Evolutionary conservation across 108 stramenopile species (phyloP).

Genomic region (Skeletonema costatum): DNA sequence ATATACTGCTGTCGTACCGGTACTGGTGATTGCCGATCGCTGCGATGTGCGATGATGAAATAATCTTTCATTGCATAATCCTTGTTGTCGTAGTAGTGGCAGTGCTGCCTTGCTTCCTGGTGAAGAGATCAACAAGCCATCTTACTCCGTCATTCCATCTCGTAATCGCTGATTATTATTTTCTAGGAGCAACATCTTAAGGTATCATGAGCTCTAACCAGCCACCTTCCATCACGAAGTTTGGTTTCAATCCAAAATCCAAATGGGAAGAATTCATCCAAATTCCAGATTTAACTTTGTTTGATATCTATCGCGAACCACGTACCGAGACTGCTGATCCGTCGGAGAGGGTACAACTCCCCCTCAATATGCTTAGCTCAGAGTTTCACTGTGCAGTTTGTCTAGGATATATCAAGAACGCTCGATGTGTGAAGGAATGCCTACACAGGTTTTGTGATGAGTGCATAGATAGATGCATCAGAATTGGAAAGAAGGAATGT

Average conservation of each 20-base stretch:
- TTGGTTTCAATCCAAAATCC: constrained; percentile 48
- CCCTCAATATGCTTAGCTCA: constrained; percentile 22
- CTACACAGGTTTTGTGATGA: constrained; percentile 73
- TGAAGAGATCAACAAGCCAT: too few relatives aligned
- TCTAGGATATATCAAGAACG: constrained; percentile 58
- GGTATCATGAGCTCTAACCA: not conserved
- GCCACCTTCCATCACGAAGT: not conserved
- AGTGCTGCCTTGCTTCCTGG: too few relatives aligned
- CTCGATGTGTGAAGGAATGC: constrained; percentile 66
- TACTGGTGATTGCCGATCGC: too few relatives aligned
- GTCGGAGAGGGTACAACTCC: constrained; percentile 21
- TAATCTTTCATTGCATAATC: too few relatives aligned
- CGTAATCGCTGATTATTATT: too few relatives aligned
- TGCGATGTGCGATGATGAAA: too few relatives aligned
- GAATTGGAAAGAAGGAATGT: constrained; percentile 60
- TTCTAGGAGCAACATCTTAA: not conserved
- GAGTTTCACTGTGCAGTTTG: constrained; percentile 67
- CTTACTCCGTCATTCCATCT: not conserved
- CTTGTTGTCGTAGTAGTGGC: too few relatives aligned
- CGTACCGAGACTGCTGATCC: constrained; percentile 20
- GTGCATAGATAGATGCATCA: constrained; percentile 65
- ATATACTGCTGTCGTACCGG: too few relatives aligned
- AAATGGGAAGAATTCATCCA: constrained; percentile 53
- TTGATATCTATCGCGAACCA: constrained; percentile 58
- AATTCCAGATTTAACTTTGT: constrained; percentile 56